Evolutionary conservation across 202 grass and related monocot species (phyloP), one percentile per base, ranked within the genome.

Genomic region (Saccharum hybrid): DNA sequence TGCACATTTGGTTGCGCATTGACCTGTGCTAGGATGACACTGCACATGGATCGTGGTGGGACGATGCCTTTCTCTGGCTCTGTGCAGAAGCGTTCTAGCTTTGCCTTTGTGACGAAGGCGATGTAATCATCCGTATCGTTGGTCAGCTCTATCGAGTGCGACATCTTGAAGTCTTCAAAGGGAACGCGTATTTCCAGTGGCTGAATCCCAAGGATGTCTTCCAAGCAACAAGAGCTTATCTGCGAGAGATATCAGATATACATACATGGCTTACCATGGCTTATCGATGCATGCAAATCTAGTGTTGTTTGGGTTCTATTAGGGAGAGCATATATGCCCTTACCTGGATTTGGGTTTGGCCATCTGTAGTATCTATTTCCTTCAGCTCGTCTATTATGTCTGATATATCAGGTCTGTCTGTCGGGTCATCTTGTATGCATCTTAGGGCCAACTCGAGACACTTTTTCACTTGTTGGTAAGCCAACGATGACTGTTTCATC

Each of bases 121-220:
- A 68, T 40, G 18, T 21, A 5, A 68, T 68, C 66, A 41, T 68
- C 66, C 4, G 66, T 69, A 23, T 69, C 66, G n/a, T n/a, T n/a
- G n/a, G n/a, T n/a, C n/a, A n/a, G n/a, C n/a, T n/a, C n/a, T n/a
- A n/a, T n/a, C n/a, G n/a, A n/a, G n/a, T n/a, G n/a, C n/a, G n/a
- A n/a, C n/a, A n/a, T n/a, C n/a, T n/a, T n/a, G n/a, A n/a, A n/a
- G n/a, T n/a, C n/a, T n/a, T n/a, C n/a, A n/a, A n/a, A n/a, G n/a
- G n/a, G n/a, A n/a, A n/a, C n/a, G n/a, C n/a, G n/a, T n/a, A n/a
- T n/a, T n/a, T n/a, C n/a, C n/a, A n/a, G n/a, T n/a, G n/a, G n/a
- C n/a, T n/a, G n/a, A n/a, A n/a, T n/a, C n/a, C n/a, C n/a, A n/a
- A n/a, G n/a, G n/a, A 70, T 70, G n/a, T 26, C 67, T 2, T 43